Evolutionary conservation across 2,329 filamentous ascomycete species (phyloP), one percentile per base, ranked within the genome.

Genomic region (Trichoderma cornu-damae): DNA sequence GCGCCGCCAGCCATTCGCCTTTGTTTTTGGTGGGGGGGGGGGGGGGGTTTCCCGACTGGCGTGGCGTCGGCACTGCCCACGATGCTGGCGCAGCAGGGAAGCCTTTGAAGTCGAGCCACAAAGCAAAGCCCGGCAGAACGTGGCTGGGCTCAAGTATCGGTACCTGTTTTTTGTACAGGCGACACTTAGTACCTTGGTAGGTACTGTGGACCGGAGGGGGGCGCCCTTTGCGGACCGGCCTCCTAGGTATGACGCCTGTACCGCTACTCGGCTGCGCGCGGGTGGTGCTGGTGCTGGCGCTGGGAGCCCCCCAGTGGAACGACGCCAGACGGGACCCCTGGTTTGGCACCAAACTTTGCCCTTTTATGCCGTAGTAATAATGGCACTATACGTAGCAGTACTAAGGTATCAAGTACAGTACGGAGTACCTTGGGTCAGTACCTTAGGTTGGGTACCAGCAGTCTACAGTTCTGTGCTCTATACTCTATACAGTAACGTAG

Each of bases 11-110:
- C 38, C 38, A 42, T 42, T n/a, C n/a, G 11, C 9, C 9, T 32
- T 18, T 16, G 12, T 42, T 42, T 26, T n/a, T n/a, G n/a, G n/a
- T n/a, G n/a, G n/a, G n/a, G n/a, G n/a, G n/a, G n/a, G n/a, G n/a
- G n/a, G n/a, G n/a, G n/a, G n/a, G n/a, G n/a, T n/a, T n/a, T n/a
- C n/a, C n/a, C n/a, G n/a, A n/a, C n/a, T n/a, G n/a, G 42, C 47
- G 52, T 55, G 52, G 52, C 52, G 52, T 40, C 26, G 16, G 32
- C 20, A 16, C 52, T 47, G 42, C 51, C 35, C 48, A 42, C 35
- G 48, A n/a, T 42, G 48, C 49, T n/a, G n/a, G n/a, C 37, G 49
- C 40, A 20, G 16, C 20, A 26, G 49, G 24, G 40, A 55, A 32
- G 28, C 8, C 42, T 35, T 47, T 26, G 38, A n/a, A n/a, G 28